A percentile compares a stretch with the other conserved stretches of the same genome.
Conservation (phyloP, 129 eudicot genomes). For the Centrapalus pauciflorus region DNA sequence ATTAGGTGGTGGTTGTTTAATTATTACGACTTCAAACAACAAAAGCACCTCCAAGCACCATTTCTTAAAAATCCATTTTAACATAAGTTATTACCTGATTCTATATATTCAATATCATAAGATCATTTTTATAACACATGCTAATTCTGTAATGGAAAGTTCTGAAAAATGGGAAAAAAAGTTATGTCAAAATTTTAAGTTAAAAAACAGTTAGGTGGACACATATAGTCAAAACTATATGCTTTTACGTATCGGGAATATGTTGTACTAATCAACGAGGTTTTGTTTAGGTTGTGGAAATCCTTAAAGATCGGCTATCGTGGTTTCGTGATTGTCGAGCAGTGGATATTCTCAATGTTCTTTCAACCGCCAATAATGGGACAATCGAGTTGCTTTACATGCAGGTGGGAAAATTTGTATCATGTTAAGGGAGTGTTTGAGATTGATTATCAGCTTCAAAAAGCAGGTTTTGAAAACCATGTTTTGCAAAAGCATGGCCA, state of each 20-base stretch:
- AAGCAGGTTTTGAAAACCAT: background rate
- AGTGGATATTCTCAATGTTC: conserved; percentile 46
- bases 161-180: background rate
- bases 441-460: no score
- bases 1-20: no score
- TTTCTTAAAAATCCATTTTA: no score
- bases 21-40: no score
- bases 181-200: background rate
- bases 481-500: background rate
- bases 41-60: no score
- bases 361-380: conserved; percentile 63
- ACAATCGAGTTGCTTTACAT: conserved; percentile 60
- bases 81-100: no score
- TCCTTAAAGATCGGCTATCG: conserved; percentile 69
- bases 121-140: no score
- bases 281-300: conserved; percentile 48
- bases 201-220: background rate
- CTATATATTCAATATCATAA: no score
- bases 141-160: background rate
- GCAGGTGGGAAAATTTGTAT: conserved; percentile 46
- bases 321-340: conserved; percentile 71
- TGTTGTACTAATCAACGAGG: background rate
- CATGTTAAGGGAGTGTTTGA: no score
- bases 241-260: no score
- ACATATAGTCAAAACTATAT: background rate